phyloP scores from a whole-genome alignment of 306 rosid species.

The Corylus avellana region DNA sequence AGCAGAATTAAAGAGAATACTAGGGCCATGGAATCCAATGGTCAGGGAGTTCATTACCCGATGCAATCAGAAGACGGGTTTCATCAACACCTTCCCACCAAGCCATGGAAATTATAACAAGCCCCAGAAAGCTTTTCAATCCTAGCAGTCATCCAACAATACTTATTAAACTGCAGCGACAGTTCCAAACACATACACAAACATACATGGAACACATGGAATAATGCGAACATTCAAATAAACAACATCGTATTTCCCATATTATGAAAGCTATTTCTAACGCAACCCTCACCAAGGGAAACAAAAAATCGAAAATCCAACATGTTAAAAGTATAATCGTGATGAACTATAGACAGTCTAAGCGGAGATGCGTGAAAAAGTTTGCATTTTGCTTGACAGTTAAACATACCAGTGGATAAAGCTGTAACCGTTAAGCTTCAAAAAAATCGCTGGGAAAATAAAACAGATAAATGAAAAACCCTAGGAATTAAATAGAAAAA shows the following conservation, averaged over 20 bases:
- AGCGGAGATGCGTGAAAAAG: background rate
- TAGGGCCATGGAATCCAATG: background rate
- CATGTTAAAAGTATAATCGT: background rate
- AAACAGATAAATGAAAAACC: background rate
- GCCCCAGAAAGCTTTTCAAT: constrained; percentile 14
- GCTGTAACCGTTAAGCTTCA: background rate
- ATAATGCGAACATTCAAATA: too few relatives aligned
- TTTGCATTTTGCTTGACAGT: background rate
- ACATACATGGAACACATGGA: too few relatives aligned
- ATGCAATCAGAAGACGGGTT: constrained; percentile 69
- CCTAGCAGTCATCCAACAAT: constrained; percentile 19
- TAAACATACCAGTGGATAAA: background rate
- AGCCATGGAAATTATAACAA: constrained; percentile 42
- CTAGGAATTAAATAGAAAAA: background rate
- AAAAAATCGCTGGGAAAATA: background rate
- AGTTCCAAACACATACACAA: background rate
- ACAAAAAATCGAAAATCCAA: background rate
- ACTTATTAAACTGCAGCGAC: background rate
- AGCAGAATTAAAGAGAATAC: background rate
- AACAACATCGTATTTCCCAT: too few relatives aligned
- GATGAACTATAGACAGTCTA: background rate
- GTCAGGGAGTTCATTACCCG: constrained; percentile 40
- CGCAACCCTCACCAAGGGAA: too few relatives aligned
- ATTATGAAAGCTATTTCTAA: too few relatives aligned
- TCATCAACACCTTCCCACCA: constrained; percentile 68